Evolutionary conservation across 1,284 basidiomycete genomes (phyloP).

Genomic region (Xerocomus nothofagi): DNA sequence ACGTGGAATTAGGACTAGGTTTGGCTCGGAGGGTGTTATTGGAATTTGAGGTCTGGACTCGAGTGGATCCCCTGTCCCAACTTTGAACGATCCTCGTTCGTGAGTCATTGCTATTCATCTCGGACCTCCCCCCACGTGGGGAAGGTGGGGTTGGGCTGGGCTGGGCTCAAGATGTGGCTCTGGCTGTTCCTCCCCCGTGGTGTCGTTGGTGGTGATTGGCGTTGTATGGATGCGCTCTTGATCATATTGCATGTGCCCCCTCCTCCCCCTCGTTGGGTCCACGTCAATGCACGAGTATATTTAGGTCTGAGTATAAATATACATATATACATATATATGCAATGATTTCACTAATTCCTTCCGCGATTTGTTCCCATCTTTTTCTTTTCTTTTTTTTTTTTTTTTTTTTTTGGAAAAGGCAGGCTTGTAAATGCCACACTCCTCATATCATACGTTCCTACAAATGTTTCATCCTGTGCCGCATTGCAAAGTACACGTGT

Average conservation of each 20-base stretch:
- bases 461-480: background rate
- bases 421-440: background rate
- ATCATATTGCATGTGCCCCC: slow-evolving; percentile 10
- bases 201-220: background rate
- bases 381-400: background rate
- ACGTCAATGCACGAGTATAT: slow-evolving; percentile 13
- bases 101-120: slow-evolving; percentile 16
- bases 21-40: slow-evolving; percentile 10
- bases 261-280: background rate
- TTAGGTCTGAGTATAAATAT: slow-evolving; percentile 19
- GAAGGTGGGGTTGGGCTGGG: background rate
- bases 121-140: slow-evolving; percentile 9
- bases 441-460: too few species aligned
- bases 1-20: slow-evolving; percentile 14
- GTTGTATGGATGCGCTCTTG: slow-evolving; percentile 7
- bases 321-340: slow-evolving; percentile 22
- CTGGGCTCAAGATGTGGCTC: background rate
- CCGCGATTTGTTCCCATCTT: background rate
- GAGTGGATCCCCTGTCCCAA: slow-evolving; percentile 13
- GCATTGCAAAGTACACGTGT: slow-evolving; percentile 21
- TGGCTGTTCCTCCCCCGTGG: background rate
- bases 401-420: slow-evolving; percentile 2
- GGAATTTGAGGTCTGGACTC: slow-evolving; percentile 19
- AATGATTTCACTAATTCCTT: slow-evolving; percentile 14
- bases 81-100: slow-evolving; percentile 17